phyloP scores from a whole-genome alignment of 306 rosid genomes.

The Begonia masoniana region DNA sequence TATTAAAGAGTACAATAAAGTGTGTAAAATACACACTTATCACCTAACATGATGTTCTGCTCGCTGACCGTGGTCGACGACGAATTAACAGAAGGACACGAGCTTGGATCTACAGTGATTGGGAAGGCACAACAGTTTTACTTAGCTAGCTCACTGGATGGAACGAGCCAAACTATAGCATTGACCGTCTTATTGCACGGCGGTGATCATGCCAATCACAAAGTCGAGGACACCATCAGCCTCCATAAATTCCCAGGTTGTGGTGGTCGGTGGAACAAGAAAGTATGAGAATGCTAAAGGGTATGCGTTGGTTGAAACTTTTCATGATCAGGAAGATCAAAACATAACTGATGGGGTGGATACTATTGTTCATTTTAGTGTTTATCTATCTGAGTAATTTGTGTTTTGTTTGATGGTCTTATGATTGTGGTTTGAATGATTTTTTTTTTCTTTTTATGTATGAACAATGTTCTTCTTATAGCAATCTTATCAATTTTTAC shows the following conservation, averaged over 20 bases:
- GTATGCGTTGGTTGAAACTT: conserved; percentile 52
- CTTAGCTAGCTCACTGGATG: conserved; percentile 71
- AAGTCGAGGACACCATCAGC: conserved; percentile 53
- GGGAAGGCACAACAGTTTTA: conserved; percentile 61
- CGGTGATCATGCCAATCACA: conserved; percentile 13
- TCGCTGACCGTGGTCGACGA: conserved; percentile 55
- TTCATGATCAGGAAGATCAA: conserved; percentile 39
- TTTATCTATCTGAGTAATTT: conserved; percentile 31
- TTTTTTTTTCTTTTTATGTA: too few species aligned
- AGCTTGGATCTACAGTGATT: conserved; percentile 43
- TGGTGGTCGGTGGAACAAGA: conserved; percentile 76
- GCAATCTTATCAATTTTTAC: background rate
- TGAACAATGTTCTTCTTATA: background rate
- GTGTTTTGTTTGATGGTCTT: background rate
- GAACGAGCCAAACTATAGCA: conserved; percentile 52
- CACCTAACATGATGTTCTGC: too few species aligned
- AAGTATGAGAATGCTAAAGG: conserved; percentile 71
- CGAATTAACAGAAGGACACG: conserved; percentile 45
- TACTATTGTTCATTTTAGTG: conserved; percentile 41
- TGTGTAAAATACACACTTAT: too few species aligned
- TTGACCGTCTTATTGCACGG: conserved; percentile 32
- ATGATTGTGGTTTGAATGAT: background rate
- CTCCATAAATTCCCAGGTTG: conserved; percentile 41
- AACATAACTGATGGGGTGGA: conserved; percentile 67
- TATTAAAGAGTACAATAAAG: too few species aligned